Base-by-base conservation (phyloP, 371 early-diverging fungal species). In the Thermomucor indicae-seudaticae region DNA sequence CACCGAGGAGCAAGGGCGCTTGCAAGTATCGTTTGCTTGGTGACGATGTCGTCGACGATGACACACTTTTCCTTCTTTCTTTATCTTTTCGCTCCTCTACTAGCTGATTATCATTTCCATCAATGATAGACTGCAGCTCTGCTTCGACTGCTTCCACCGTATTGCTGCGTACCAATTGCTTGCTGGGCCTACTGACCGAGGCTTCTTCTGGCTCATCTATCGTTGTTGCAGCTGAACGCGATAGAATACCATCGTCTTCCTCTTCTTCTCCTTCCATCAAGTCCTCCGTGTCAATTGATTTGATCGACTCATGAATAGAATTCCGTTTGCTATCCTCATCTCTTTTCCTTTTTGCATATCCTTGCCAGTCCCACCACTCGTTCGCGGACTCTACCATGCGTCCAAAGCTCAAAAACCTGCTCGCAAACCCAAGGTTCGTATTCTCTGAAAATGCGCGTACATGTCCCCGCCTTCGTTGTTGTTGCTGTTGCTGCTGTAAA, bases 101-200 rank as follows among this genome's bases (percentile, higher is more conserved):
- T 23, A 49, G 47, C 3, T 39, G 45, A 2, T 49, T 20, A n/a
- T 53, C 62, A 27, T 56, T 51, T 1, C 66, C 64, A 46, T 78
- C 80, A 43, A 85, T 61, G 37, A 85, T 83, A 0, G 79, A 74
- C 7, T 76, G 65, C 12, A 85, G 50, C 20, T 75, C 83, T 7
- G 83, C 85, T 42, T 83, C 79, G 0, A 85, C 78, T 2, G 83
- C 82, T 29, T 79, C 78, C 14, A 85, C 72, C 6, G 80, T 83
- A 23, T 71, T 65, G 31, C 66, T 61, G 43, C 70, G 51, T 19
- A 66, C 55, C 2, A 64, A 43, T 20, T 42, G 45, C 14, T 57
- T 64, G 6, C 57, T 42, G 29, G 23, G 44, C 11, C 43, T 27
- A 4, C 32, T 14, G 14, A 7, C 23, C 19, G 30, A 14, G 30